Evolutionary conservation across 345 rosid species (phyloP), one percentile per base, ranked within the genome.

Genomic region (Lepidium aucheri): DNA sequence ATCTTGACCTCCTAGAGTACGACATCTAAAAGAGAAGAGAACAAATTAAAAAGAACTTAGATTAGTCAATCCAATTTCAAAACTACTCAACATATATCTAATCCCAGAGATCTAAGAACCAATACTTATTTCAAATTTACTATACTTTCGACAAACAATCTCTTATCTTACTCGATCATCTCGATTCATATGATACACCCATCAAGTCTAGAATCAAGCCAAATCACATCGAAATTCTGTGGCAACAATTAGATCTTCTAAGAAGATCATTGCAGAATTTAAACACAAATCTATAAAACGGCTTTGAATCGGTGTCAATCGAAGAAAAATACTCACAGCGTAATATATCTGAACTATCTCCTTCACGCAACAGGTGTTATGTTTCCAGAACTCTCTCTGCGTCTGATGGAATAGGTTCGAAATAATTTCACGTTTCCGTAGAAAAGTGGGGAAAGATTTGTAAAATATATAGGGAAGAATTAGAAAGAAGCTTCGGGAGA

Each of bases 1-100:
- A 84, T 63, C 85, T 82, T 36, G 86, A 86, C 67, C 98, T 82
- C 70, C 24, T 80, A 2, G 95, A 80, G 79, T 83, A 85, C 1
- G 95, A 84, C 98, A 92, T 92, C 98, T 92, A 63, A 18, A 44
- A 13, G 1, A 14, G 22, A 24, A 42, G 3, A 44, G 0, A 42
- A 33, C 9, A 43, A 9, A 12, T 3, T 11, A 11, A 15, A 43
- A n/a, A n/a, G 3, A 60, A 20, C 6, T 60, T 10, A 32, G 11
- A 38, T 5, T 34, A 9, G 14, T 5, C 14, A 9, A 36, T 38
- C 11, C 55, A 34, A 12, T 4, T 17, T 8, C 5, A 4, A 9
- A 24, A 34, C 63, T 24, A 13, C n/a, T 38, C 2, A 53, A 7
- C 24, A 39, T 11, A 32, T 33, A 10, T 10, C 32, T 18, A 12